phyloP scores from a whole-genome alignment of 2,329 filamentous ascomycete species.

The Aspergillus bombycis region DNA sequence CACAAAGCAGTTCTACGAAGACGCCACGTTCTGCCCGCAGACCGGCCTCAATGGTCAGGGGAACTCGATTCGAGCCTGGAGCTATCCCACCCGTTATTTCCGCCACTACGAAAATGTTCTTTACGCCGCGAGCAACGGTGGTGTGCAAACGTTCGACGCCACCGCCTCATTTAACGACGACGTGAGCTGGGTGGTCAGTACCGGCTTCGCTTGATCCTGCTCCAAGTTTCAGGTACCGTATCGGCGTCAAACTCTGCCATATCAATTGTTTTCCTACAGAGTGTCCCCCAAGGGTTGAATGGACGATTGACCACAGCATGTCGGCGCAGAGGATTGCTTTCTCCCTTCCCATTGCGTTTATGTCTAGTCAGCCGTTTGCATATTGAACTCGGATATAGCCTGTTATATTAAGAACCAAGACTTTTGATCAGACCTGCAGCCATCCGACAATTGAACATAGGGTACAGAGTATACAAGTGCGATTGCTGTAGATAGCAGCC shows the following conservation, averaged over 20 bases:
- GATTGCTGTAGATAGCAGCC: too few relatives aligned
- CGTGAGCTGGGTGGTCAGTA: conserved; percentile 54
- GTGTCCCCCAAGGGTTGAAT: not conserved
- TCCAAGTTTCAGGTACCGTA: not conserved
- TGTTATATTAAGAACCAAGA: too few relatives aligned
- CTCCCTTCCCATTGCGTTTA: too few relatives aligned
- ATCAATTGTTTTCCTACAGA: not conserved
- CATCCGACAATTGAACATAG: too few relatives aligned
- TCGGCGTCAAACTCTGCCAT: not conserved
- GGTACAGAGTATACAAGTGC: too few relatives aligned
- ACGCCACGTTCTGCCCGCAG: conserved; percentile 66
- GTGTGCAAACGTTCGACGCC: conserved; percentile 58
- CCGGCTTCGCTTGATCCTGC: conserved; percentile 47
- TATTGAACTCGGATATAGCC: too few relatives aligned
- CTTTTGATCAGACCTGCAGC: too few relatives aligned
- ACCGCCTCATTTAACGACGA: conserved; percentile 56
- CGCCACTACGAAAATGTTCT: conserved; percentile 56
- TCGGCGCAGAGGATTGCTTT: too few relatives aligned
- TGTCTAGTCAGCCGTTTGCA: too few relatives aligned
- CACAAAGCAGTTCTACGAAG: conserved; percentile 60
- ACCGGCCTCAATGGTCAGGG: conserved; percentile 56
- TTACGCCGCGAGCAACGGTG: conserved; percentile 59
- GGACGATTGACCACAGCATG: not conserved
- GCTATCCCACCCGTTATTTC: conserved; percentile 62
- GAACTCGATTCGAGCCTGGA: conserved; percentile 60